Conservation (phyloP, 257 asterid genomes). For the Lavandula angustifolia region DNA sequence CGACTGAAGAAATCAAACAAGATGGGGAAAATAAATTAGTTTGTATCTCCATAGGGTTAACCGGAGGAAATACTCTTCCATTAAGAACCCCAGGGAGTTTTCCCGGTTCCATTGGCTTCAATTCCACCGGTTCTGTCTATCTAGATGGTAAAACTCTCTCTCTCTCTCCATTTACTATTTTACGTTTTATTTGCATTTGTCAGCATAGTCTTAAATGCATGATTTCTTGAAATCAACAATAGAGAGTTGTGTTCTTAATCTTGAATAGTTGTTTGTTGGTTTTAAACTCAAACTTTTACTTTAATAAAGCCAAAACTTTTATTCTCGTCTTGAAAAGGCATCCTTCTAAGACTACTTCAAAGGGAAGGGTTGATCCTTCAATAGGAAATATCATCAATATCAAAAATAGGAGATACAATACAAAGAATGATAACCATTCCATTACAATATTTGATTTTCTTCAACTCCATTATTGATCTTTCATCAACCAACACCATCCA, state of each 20-base stretch:
- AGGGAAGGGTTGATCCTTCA: background rate
- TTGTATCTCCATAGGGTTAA: conserved; percentile 55
- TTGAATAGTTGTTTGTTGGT: too few species aligned
- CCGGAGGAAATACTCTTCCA: conserved; percentile 52
- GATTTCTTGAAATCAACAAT: background rate
- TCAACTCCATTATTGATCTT: conserved; percentile 18
- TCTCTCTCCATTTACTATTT: too few species aligned
- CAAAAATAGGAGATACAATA: too few species aligned
- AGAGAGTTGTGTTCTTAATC: background rate
- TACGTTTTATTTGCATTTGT: background rate
- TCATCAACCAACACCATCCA: background rate
- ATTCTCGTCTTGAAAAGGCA: background rate
- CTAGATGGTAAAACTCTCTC: conserved; percentile 60
- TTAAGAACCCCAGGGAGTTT: conserved; percentile 66
- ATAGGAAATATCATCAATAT: too few species aligned
- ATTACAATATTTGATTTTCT: background rate
- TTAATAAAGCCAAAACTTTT: background rate
- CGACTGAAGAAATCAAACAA: conserved; percentile 41
- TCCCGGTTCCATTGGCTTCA: conserved; percentile 74
- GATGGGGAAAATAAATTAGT: conserved; percentile 38
- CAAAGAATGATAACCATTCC: too few species aligned
- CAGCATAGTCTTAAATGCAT: too few species aligned
- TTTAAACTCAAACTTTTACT: background rate
- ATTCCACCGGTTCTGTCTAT: conserved; percentile 71
- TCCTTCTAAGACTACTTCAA: background rate